phyloP scores from a whole-genome alignment of 257 asterid species.

The Nyctanthes arbortristis region DNA sequence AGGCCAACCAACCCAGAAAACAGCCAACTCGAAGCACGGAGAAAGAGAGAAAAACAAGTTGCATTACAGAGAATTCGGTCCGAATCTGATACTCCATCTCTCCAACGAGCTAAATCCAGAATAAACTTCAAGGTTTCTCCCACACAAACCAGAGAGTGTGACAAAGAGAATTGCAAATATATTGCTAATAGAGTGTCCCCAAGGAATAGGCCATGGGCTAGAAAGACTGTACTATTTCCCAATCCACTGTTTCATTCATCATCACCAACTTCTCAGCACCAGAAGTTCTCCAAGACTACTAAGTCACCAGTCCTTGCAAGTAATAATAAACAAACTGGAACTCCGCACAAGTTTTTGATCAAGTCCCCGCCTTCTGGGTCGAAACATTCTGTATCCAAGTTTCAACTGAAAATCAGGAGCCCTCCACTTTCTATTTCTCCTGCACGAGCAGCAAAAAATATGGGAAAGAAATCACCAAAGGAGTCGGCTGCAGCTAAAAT shows the following conservation, averaged over 20 bases:
- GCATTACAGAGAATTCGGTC: slow-evolving; percentile 40
- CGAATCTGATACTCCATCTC: slow-evolving; percentile 40
- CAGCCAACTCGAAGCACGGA: slow-evolving; percentile 49
- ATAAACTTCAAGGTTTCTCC: slow-evolving; percentile 84
- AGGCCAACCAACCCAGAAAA: slow-evolving; percentile 37
- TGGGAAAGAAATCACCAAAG: slow-evolving; percentile 43
- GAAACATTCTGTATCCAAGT: slow-evolving; percentile 27
- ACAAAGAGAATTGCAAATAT: slow-evolving; percentile 63
- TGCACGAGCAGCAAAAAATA: slow-evolving; percentile 11
- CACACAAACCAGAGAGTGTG: slow-evolving; percentile 43
- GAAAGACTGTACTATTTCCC: slow-evolving; percentile 81
- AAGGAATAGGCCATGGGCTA: slow-evolving; percentile 80
- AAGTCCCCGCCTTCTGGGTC: slow-evolving; percentile 52
- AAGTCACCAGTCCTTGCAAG: slow-evolving; percentile 59
- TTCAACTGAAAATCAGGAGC: slow-evolving; percentile 46
- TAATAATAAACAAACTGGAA: slow-evolving; percentile 34
- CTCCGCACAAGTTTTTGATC: slow-evolving; percentile 83
- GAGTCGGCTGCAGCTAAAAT: slow-evolving; percentile 48
- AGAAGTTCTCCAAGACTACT: slow-evolving; percentile 50
- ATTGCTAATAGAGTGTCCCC: slow-evolving; percentile 83
- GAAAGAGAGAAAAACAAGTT: slow-evolving; percentile 69
- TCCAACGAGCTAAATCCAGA: slow-evolving; percentile 60
- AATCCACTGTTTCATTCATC: slow-evolving; percentile 72
- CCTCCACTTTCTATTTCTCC: slow-evolving; percentile 47
- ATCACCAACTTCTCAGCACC: slow-evolving; percentile 53